These are phyloP conservation scores for Trichoderma sp. DNA, from an alignment of 2,329 filamentous ascomycete species.

Conservation along the genomic window DNA sequence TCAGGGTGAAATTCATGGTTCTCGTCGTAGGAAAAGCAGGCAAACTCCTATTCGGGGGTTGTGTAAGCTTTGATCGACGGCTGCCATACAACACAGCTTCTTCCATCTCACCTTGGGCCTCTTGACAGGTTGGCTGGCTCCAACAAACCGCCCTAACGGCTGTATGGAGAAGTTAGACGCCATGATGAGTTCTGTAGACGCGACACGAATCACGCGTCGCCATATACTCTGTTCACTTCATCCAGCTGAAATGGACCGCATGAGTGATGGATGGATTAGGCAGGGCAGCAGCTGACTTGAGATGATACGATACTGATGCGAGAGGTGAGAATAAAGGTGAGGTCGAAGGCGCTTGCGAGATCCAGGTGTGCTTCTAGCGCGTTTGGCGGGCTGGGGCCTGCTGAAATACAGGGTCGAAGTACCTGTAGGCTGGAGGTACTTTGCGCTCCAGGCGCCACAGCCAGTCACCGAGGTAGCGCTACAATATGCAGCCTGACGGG, in stretches of 20 bases:
- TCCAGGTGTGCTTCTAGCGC: background rate
- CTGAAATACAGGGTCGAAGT: background rate
- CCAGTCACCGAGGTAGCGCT: background rate
- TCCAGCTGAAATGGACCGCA: background rate
- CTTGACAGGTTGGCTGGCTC: constrained; percentile 66
- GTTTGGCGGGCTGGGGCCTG: background rate
- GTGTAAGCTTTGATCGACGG: background rate
- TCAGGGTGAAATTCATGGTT: constrained; percentile 73
- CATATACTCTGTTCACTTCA: background rate
- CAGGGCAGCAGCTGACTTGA: background rate
- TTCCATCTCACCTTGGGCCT: constrained; percentile 60
- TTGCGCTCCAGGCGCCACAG: background rate
- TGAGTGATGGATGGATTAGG: background rate
- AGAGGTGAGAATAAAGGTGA: background rate
- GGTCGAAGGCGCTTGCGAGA: background rate
- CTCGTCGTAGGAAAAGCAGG: constrained; percentile 90
- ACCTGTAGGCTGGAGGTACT: background rate
- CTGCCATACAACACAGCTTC: background rate
- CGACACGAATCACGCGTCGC: background rate
- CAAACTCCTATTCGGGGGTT: constrained; percentile 64
- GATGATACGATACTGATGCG: background rate
- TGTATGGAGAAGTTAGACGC: constrained; percentile 58
- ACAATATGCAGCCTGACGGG: background rate
- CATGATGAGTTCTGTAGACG: constrained; percentile 23
- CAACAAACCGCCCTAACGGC: constrained; percentile 66